A percentile compares a stretch with the other conserved stretches of the same genome.
Evolutionary conservation across 768 basidiomycete species (phyloP).

Genomic region (Austroboletus eburneus): DNA sequence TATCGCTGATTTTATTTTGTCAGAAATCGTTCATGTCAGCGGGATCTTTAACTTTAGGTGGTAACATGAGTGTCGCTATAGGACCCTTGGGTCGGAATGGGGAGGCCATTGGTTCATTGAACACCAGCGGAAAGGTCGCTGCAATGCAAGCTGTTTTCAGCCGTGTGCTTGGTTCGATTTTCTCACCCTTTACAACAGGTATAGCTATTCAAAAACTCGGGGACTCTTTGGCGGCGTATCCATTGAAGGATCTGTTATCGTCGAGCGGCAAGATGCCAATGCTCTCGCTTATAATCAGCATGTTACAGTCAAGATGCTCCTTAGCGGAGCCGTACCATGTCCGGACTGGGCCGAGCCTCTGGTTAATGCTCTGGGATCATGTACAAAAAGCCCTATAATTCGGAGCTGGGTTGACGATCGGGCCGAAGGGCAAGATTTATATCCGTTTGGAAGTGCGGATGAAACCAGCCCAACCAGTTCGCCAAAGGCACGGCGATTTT

Average conservation of each 20-base stretch:
- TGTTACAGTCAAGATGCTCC: conserved; percentile 73
- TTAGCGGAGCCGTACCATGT: conserved; percentile 68
- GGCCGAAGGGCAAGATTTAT: conserved; percentile 36
- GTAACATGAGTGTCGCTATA: conserved; percentile 84
- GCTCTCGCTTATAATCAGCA: conserved; percentile 70
- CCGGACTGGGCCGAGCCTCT: conserved; percentile 80
- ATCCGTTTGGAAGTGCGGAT: conserved; percentile 45
- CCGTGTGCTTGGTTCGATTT: background rate
- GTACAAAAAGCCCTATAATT: conserved; percentile 65
- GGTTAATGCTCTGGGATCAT: conserved; percentile 67
- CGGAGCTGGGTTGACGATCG: conserved; percentile 65
- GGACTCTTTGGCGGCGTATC: conserved; percentile 94
- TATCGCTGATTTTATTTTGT: conserved; percentile 15
- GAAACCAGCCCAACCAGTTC: conserved; percentile 29
- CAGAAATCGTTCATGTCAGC: conserved; percentile 91
- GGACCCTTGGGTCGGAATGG: conserved; percentile 93
- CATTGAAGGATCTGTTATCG: conserved; percentile 83
- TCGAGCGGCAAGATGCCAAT: conserved; percentile 94
- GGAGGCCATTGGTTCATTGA: conserved; percentile 83
- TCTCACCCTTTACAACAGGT: conserved; percentile 42
- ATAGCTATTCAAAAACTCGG: conserved; percentile 87
- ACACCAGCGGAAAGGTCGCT: conserved; percentile 79
- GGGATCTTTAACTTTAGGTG: conserved; percentile 85
- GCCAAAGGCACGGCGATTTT: conserved; percentile 26
- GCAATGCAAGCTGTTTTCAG: conserved; percentile 61